Conservation (phyloP, 345 rosid species). For the Sisymbrium altissimum region DNA sequence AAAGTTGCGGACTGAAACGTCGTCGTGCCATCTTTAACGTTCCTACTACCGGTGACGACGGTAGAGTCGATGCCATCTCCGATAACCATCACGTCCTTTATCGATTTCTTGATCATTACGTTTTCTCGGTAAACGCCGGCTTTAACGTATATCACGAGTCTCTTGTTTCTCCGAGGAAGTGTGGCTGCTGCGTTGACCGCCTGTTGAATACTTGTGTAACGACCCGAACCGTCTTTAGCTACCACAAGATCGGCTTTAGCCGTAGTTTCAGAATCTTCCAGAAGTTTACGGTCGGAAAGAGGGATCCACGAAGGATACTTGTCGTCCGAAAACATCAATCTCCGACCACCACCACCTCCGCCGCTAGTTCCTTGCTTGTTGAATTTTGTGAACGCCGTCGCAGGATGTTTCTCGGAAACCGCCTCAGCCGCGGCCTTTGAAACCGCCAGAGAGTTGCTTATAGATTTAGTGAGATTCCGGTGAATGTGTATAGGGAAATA, state of each 20-base stretch:
- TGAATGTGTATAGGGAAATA: conserved; percentile 36
- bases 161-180: conserved; percentile 24
- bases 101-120: conserved; percentile 53
- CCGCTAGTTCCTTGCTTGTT: conserved; percentile 1
- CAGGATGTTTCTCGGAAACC: conserved; percentile 10
- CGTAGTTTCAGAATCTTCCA: conserved; percentile 30
- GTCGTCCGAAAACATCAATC: conserved; percentile 36
- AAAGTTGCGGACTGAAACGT: conserved; percentile 84
- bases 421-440: conserved; percentile 36
- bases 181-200: conserved; percentile 55
- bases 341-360: conserved; percentile 36
- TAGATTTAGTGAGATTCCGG: conserved; percentile 53
- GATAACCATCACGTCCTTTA: conserved; percentile 60
- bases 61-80: conserved; percentile 89
- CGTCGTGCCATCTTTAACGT: conserved; percentile 51
- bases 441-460: conserved; percentile 73
- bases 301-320: conserved; percentile 69
- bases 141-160: conserved; percentile 73
- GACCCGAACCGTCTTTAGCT: conserved; percentile 83
- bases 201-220: conserved; percentile 54
- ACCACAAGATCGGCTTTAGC: conserved; percentile 60
- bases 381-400: conserved; percentile 6
- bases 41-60: conserved; percentile 52
- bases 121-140: conserved; percentile 67
- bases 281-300: conserved; percentile 51